Base-by-base conservation (phyloP, 495 filamentous ascomycete genomes). In the Trichoderma orchidacearum region DNA sequence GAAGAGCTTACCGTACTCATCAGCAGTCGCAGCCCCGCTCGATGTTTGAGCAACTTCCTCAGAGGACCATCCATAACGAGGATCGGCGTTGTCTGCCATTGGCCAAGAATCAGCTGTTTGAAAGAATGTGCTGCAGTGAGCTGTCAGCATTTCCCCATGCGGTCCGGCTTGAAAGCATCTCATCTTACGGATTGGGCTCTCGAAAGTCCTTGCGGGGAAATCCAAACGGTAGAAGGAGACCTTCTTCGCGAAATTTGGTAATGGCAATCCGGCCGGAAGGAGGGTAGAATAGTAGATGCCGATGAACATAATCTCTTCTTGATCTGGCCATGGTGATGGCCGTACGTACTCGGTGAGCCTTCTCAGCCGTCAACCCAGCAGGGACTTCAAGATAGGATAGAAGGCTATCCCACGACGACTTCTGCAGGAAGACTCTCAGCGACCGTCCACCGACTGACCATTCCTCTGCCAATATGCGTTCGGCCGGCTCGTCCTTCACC, bases 211-310 rank as follows among this genome's bases (percentile, higher is more conserved):
- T 13, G 62, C 68, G 66, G 5, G 62, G 57, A 32, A 48, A 45
- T 23, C 70, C 69, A 50, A 73, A 71, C 51, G 70, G 65, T 9
- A 71, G 60, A 3, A 73, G 31, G 3, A 73, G 32, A 9, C 70
- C 70, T 28, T 73, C 68, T 25, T 67, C 51, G 6, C 61, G 59
- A 51, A 63, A 73, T 18, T 59, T 55, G 13, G 61, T 11, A 25
- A 56, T 63, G 3, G 63, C 60, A 2, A 71, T 36, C 7, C 70
- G 60, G 1, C 15, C 23, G 1, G 30, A 1, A 0, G 50, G 50
- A 0, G 27, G 8, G 2, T 30, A 25, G 3, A 29, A 3, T 3
- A 53, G 4, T 9, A 17, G 21, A 0, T 23, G 30, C 8, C 29
- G 17, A 1, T 54, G 11, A 0, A 6, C 11, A 35, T 54, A 35